Evolutionary conservation across 768 basidiomycete species (phyloP), one percentile per base, ranked within the genome.

Genomic region (Rhodotorula graminis): DNA sequence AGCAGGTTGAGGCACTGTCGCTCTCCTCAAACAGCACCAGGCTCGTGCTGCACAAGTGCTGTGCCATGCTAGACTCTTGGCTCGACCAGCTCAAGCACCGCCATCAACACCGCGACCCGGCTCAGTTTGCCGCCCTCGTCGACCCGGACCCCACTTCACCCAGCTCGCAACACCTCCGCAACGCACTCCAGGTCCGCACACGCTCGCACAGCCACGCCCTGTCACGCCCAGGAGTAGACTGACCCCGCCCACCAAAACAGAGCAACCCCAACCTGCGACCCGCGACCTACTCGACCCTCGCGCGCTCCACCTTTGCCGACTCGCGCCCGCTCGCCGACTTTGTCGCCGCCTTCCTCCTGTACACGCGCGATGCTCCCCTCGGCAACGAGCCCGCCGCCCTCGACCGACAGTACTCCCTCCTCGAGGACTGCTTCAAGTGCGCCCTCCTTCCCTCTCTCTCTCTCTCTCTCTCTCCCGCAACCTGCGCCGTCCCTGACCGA

Each of bases 401-500:
- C 14, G 65, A 65, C 8, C 57, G 58, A 25, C 33, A 59, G 2
- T 77, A 68, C 52, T 31, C 62, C 29, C 67, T 76, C 2, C 62
- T 77, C 27, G 71, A 71, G 31, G 71, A 73, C 55, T 57, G 66
- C 55, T 77, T 70, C 70, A 73, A 70, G 78, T 79, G 16, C 29
- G 73, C 55, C 46, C 50, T 25, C 6, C 27, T 29, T 37, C 23
- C 16, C 16, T 27, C 59, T 4, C 25, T 5, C 62, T 25, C 4
- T 49, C n/a, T 19, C 8, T 25, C 18, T 37, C 40, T 5, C n/a
- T n/a, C n/a, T 3, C 10, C n/a, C 2, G 42, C 25, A 19, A n/a
- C n/a, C n/a, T n/a, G n/a, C n/a, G n/a, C n/a, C n/a, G n/a, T n/a
- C n/a, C n/a, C n/a, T n/a, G n/a, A n/a, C n/a, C n/a, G n/a, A n/a